Base-by-base conservation (phyloP, 805 yeast species). In the Metschnikowia lunata region DNA sequence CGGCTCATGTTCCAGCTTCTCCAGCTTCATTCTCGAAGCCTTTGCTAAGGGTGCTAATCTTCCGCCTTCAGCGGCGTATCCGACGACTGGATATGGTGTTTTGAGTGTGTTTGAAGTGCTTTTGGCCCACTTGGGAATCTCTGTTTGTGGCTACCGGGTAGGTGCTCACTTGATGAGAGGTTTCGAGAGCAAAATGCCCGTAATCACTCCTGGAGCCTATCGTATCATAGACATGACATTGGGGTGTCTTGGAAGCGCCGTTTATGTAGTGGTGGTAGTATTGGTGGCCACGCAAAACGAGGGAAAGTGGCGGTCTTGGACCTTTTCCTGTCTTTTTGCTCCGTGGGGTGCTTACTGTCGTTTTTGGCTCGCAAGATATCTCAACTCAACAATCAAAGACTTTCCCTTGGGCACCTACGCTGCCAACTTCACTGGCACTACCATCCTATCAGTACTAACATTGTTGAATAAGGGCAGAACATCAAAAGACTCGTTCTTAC, bases 1-100 rank as follows among this genome's bases (percentile, higher is more conserved):
- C 63, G 97, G 97, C 0, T 72, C 88, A 0, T 67, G 83, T 34
- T 85, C 96, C 1, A 84, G 96, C 1, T 87, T 86, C 54, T 82
- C 95, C 2, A 68, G 88, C 0, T 64, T 82, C 46, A 66, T 84
- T 2, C 55, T 79, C 6, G 87, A 82, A 49, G 60, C 76, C 2
- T 81, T 82, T 52, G 57, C 69, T 18, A 63, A 66, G 45, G 66
- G 83, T 7, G 70, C 81, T 1, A 71, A 79, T 53, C 60, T 62
- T 1, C 48, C 52, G 7, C 43, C 51, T 1, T 43, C 73, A 52
- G 37, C 45, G 11, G 13, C 30, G 18, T 69, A 62, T 46, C 87
- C 86, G 1, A 84, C 80, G 48, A 66, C 78, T 7, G 96, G 86
- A 0, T 88, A 86, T 60, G 95, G 95, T 0, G 77, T 85, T 2